phyloP scores from a whole-genome alignment of 345 rosid species.

The Corchorus olitorius region DNA sequence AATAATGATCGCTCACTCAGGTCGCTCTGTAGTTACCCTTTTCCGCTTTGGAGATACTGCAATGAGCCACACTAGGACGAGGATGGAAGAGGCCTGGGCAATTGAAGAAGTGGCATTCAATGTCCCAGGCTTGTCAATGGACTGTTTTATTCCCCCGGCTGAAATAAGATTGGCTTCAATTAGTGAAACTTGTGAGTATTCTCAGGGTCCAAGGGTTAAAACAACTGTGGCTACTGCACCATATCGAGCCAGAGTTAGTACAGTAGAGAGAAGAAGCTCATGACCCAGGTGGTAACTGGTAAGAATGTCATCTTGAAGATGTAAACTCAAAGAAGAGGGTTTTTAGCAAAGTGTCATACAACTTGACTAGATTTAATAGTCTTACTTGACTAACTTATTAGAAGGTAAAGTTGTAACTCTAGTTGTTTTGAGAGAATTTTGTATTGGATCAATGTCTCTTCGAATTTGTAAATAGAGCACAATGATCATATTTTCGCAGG shows the following conservation, averaged over 20 bases:
- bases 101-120: slow-evolving; percentile 88
- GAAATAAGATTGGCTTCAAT: slow-evolving; percentile 57
- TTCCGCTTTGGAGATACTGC: slow-evolving; percentile 80
- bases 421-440: slow-evolving; percentile 29
- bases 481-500: slow-evolving; percentile 20
- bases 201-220: slow-evolving; percentile 53
- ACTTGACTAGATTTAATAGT: slow-evolving; percentile 33
- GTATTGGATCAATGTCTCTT: slow-evolving; percentile 37
- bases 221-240: slow-evolving; percentile 37
- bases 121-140: slow-evolving; percentile 70
- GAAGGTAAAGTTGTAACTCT: slow-evolving; percentile 27
- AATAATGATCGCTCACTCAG: slow-evolving; percentile 86
- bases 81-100: slow-evolving; percentile 15
- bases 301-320: slow-evolving; percentile 30
- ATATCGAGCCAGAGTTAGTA: slow-evolving; percentile 49
- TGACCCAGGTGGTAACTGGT: slow-evolving; percentile 17
- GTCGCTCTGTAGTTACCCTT: slow-evolving; percentile 74
- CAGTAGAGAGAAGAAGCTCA: slow-evolving; percentile 39
- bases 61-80: slow-evolving; percentile 75
- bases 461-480: slow-evolving; percentile 49
- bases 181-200: slow-evolving; percentile 52
- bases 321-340: slow-evolving; percentile 18
- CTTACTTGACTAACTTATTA: slow-evolving; percentile 28
- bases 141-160: slow-evolving; percentile 85
- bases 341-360: slow-evolving; percentile 12